phyloP scores from a whole-genome alignment of 306 rosid genomes.

The Calophaca sinica region DNA sequence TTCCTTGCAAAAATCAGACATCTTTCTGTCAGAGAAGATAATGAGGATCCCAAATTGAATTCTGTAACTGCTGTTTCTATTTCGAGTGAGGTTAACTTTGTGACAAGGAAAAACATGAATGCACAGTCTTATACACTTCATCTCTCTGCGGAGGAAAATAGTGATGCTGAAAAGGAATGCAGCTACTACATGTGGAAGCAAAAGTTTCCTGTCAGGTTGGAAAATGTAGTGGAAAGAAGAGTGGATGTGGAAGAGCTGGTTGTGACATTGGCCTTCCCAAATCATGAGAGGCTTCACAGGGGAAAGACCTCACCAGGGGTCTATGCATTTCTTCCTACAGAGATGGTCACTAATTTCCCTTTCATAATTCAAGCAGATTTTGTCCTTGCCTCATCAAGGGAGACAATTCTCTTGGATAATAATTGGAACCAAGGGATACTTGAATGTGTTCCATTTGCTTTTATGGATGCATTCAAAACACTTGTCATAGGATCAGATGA shows the following conservation, averaged over 20 bases:
- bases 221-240: slow-evolving; percentile 63
- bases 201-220: slow-evolving; percentile 61
- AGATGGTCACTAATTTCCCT: slow-evolving; percentile 9
- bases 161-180: slow-evolving; percentile 47
- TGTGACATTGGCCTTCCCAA: slow-evolving; percentile 66
- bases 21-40: slow-evolving; percentile 67
- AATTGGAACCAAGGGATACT: slow-evolving; percentile 27
- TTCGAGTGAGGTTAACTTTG: slow-evolving; percentile 54
- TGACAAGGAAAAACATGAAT: slow-evolving; percentile 61
- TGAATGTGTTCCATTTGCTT: slow-evolving; percentile 48
- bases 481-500: slow-evolving; percentile 44
- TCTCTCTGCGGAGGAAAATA: slow-evolving; percentile 59
- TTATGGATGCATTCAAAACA: slow-evolving; percentile 59
- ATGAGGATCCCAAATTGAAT: slow-evolving; percentile 55
- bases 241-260: slow-evolving; percentile 66
- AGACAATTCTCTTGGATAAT: slow-evolving; percentile 15
- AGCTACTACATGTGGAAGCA: slow-evolving; percentile 75
- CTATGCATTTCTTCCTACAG: slow-evolving; percentile 25
- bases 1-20: slow-evolving; percentile 72
- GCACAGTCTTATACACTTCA: slow-evolving; percentile 74
- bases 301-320: not conserved
- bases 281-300: not conserved
- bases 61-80: slow-evolving; percentile 61
- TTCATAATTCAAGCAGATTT: slow-evolving; percentile 14
- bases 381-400: slow-evolving; percentile 26